Conservation (phyloP, 2,329 filamentous ascomycete species). For the Nemania sp. region DNA sequence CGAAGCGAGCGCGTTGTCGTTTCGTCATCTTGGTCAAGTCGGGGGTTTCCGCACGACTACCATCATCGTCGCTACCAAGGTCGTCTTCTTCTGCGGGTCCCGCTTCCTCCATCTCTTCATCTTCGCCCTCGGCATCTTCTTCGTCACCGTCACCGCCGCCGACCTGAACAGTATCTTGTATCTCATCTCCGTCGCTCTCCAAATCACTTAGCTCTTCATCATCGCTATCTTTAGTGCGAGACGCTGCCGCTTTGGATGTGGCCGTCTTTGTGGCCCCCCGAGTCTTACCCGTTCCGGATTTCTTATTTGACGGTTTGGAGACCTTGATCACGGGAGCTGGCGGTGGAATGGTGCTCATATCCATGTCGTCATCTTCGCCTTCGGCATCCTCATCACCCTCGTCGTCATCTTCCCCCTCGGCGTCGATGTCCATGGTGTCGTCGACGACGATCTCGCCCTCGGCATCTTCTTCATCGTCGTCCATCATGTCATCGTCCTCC, state of each 20-base stretch:
- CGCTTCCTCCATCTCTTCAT: constrained; percentile 50
- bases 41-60: constrained; percentile 54
- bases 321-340: constrained; percentile 53
- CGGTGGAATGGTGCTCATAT: constrained; percentile 40
- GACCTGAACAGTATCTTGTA: constrained; percentile 50
- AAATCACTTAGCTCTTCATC: constrained; percentile 61
- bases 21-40: constrained; percentile 65
- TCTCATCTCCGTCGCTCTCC: constrained; percentile 54
- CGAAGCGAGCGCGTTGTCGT: constrained; percentile 61
- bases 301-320: constrained; percentile 48
- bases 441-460: constrained; percentile 41
- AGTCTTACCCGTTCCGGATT: constrained; percentile 33
- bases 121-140: constrained; percentile 47
- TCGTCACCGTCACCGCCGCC: constrained; percentile 45
- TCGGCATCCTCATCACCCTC: constrained; percentile 52
- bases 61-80: constrained; percentile 49
- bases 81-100: constrained; percentile 44
- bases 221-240: constrained; percentile 48
- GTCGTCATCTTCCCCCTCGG: constrained; percentile 48
- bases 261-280: constrained; percentile 40
- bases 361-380: constrained; percentile 56
- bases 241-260: constrained; percentile 34
- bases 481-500: constrained; percentile 44
- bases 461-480: constrained; percentile 43
- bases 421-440: constrained; percentile 48